These are phyloP conservation scores for Tausonia pullulans DNA, from an alignment of 1,284 basidiomycete species.

Conservation along the genomic window DNA sequence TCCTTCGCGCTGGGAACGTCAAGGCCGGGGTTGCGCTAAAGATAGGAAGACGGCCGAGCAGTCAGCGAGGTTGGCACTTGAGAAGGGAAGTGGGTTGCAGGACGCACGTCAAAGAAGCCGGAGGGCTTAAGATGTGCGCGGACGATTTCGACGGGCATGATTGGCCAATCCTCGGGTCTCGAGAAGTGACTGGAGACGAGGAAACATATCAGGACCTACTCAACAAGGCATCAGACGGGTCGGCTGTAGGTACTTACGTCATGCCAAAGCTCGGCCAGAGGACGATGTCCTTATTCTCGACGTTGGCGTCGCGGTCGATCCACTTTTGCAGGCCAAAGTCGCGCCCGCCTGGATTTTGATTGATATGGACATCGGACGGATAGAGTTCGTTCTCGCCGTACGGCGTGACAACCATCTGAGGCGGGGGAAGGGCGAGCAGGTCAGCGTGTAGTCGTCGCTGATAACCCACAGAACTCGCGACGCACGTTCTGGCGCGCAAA, in stretches of 20 bases:
- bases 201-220: conserved; percentile 27
- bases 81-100: not conserved
- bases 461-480: not conserved
- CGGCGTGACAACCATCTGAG: conserved; percentile 29
- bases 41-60: not conserved
- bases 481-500: conserved; percentile 41
- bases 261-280: conserved; percentile 63
- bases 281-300: conserved; percentile 64
- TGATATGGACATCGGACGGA: conserved; percentile 48
- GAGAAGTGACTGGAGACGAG: conserved; percentile 49
- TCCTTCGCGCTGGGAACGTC: conserved; percentile 26
- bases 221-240: conserved; percentile 5
- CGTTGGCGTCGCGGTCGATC: conserved; percentile 32
- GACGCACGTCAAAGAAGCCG: conserved; percentile 52
- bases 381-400: conserved; percentile 59
- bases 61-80: not conserved
- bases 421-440: conserved; percentile 34
- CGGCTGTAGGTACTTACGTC: conserved; percentile 31
- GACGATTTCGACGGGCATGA: conserved; percentile 77
- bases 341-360: conserved; percentile 34
- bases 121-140: conserved; percentile 68
- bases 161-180: conserved; percentile 79
- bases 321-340: conserved; percentile 73
- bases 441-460: conserved; percentile 24
- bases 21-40: conserved; percentile 25